Percentiles rank a stretch among this genome's conserved stretches.
Evolutionary conservation across 2,329 filamentous ascomycete genomes (phyloP).

Genomic region (Fusarium albidum): DNA sequence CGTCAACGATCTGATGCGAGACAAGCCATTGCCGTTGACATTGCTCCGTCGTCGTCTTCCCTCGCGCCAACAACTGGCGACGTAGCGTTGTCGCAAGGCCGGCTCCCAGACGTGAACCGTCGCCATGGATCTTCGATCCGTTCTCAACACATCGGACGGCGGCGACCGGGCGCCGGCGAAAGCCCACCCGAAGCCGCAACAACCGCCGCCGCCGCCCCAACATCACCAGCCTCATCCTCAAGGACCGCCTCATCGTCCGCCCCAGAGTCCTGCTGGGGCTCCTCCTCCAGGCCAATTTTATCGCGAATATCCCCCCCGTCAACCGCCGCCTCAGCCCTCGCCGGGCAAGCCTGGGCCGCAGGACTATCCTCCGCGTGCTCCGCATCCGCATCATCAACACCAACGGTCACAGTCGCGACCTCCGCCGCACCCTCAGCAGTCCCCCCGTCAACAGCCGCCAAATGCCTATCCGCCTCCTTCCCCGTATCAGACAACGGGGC

Average conservation of each 20-base stretch:
- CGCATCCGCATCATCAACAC: slow-evolving; percentile 39
- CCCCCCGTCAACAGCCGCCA: slow-evolving; percentile 39
- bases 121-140: slow-evolving; percentile 61
- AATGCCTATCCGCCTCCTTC: slow-evolving; percentile 49
- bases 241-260: slow-evolving; percentile 52
- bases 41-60: slow-evolving; percentile 29
- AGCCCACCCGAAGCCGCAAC: slow-evolving; percentile 45
- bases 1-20: slow-evolving; percentile 32
- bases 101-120: slow-evolving; percentile 8
- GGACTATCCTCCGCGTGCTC: slow-evolving; percentile 51
- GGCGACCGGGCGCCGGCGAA: slow-evolving; percentile 50
- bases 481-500: slow-evolving; percentile 49
- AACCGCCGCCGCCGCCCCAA: slow-evolving; percentile 43
- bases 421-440: slow-evolving; percentile 46
- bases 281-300: slow-evolving; percentile 50
- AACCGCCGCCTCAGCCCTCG: slow-evolving; percentile 57
- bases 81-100: slow-evolving; percentile 28
- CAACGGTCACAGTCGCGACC: slow-evolving; percentile 41
- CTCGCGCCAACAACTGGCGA: slow-evolving; percentile 28
- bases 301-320: slow-evolving; percentile 57
- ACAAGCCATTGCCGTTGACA: slow-evolving; percentile 30
- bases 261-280: slow-evolving; percentile 48
- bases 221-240: slow-evolving; percentile 47
- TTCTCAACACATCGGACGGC: slow-evolving; percentile 62
- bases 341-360: slow-evolving; percentile 55